Base-by-base conservation (phyloP, 2,329 filamentous ascomycete species). In the Gnomoniopsis sp. region DNA sequence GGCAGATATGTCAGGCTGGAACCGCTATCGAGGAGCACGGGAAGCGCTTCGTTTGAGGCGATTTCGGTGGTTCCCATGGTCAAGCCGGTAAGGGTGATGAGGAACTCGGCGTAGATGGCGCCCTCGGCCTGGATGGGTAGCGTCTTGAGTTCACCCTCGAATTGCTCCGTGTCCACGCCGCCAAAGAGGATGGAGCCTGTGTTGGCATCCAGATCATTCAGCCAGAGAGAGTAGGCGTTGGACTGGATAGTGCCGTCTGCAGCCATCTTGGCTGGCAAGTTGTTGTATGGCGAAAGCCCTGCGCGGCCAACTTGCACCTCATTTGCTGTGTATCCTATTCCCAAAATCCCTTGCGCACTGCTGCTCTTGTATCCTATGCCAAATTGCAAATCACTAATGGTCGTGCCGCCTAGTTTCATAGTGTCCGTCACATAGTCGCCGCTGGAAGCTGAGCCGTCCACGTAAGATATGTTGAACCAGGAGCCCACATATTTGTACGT, bases 391-490 rank as follows among this genome's bases (percentile, higher is more conserved):
- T 76, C 72, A 3, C 77, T 63, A 34, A 92, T 65, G 1, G 72
- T 79, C 33, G 79, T 71, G 22, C 75, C 76, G 14, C 82, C 86
- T 55, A 92, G 77, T 4, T 73, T 75, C 58, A 96, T 75, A 0
- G 80, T 88, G 68, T 97, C 93, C 4, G 83, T 86, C 2, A 85
- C 90, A 70, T 96, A 96, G 72, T 95, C 89, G 36, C 93, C 92
- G 1, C 76, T 71, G 0, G 91, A 89, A 6, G 86, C 85, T 0
- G 89, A 89, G 49, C 90, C 90, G 72, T 96, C 92, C 44, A 89
- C 88, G 65, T 96, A 96, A 1, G 87, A 86, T 63, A 96, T 96
- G 74, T 93, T 93, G 77, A 97, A 96, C 61, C 86, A 79, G 68
- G 83, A 86, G 63, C 86, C 87, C 56, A 96, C 73, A 69, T 87